Evolutionary conservation across 352 stramenopile genomes (phyloP), one percentile per base, ranked within the genome.

Genomic region (Pythium dissotocum): DNA sequence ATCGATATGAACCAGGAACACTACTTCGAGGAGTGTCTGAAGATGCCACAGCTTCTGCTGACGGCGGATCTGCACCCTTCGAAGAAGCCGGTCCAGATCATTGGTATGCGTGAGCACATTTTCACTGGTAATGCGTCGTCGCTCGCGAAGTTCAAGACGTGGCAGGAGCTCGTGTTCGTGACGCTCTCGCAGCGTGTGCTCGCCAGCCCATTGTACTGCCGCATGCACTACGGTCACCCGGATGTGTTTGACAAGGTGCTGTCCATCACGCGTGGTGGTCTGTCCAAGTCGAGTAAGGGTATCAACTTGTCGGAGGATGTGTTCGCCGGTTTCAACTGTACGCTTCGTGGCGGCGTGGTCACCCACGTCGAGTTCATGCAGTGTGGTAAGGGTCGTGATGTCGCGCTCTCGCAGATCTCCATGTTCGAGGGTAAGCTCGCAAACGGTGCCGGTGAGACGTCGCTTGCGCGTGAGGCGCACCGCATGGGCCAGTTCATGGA

Each of bases 1-100:
- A 95, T 95, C 35, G 87, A 95, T 79, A 93, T 93, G 87, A 95
- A 95, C 72, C 87, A 95, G 74, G 77, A 95, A 49, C 82, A 93
- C 67, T 93, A 93, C 74, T 92, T 94, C 58, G 87, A 95, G 64
- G 85, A 94, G 63, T 93, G 84, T 68, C 53, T 95, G 44, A 95
- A 94, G 80, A 93, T 95, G 83, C 83, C 85, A 12, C 83, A 93
- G 70, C 70, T 95, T 18, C 66, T 95, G 59, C 81, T 82, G 53
- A 91, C 82, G 32, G 83, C 84, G 8, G 85, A 91, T 35, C 54
- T 89, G 35, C 85, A 93, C 59, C 73, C 81, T 49, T 89, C 81
- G 4, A 80, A 81, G 56, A 85, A 89, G 48, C 85, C 85, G 7
- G 83, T 93, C 9, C 86, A 79, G 40, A 95, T 95, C 55, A 93